These are phyloP conservation scores for Monosporascus sp. DNA, from an alignment of 2,329 filamentous ascomycete species.

Conservation along the genomic window DNA sequence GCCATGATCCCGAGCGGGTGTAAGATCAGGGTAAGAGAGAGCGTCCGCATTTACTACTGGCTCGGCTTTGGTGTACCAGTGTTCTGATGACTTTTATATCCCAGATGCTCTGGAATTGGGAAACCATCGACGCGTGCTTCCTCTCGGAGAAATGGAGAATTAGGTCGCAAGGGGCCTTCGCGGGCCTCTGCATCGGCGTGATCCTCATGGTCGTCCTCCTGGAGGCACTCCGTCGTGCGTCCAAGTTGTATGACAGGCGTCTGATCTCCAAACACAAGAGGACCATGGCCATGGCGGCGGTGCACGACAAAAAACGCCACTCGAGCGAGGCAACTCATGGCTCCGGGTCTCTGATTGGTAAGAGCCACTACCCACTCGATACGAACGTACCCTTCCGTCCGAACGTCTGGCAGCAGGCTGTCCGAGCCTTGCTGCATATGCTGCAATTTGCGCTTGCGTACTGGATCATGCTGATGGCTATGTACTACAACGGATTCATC, in stretches of 20 bases:
- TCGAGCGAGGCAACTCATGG: not conserved
- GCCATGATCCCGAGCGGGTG: constrained; percentile 7
- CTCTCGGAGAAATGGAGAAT: constrained; percentile 68
- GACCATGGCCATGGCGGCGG: constrained; percentile 7
- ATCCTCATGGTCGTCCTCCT: constrained; percentile 68
- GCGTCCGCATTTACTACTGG: not conserved
- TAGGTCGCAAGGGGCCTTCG: constrained; percentile 64
- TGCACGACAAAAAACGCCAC: not conserved
- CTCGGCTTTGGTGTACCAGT: not conserved
- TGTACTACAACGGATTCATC: constrained; percentile 67
- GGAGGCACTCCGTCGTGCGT: constrained; percentile 64
- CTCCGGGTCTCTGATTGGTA: constrained; percentile 14
- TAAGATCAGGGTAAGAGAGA: constrained; percentile 18
- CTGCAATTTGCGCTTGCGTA: constrained; percentile 71
- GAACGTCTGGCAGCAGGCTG: constrained; percentile 56
- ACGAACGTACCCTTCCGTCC: constrained; percentile 43
- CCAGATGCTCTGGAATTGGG: constrained; percentile 79
- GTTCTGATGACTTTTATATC: no score
- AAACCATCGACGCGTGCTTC: constrained; percentile 69
- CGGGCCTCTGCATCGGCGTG: constrained; percentile 73
- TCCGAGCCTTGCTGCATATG: constrained; percentile 64
- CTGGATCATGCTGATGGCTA: constrained; percentile 64
- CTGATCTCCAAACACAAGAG: constrained; percentile 44
- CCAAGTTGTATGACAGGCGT: constrained; percentile 66
- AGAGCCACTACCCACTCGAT: constrained; percentile 3